Evolutionary conservation across 2,329 filamentous ascomycete genomes (phyloP), one percentile per base, ranked within the genome.

Genomic region (Pyrenochaeta sp.): DNA sequence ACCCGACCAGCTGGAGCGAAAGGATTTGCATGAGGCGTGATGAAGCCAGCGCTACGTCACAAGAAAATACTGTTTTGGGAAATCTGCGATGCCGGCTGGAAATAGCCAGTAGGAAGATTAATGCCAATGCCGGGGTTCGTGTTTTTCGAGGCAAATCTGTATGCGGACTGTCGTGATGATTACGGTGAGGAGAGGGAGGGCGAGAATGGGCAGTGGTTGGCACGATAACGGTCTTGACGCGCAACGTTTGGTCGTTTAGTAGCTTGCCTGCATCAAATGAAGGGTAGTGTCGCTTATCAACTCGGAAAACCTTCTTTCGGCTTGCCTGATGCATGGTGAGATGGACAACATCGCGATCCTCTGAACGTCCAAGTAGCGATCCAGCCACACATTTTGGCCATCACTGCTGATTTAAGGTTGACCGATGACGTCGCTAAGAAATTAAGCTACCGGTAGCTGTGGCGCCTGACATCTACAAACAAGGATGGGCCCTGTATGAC

Each of bases 11-110:
- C 30, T 36, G 49, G 36, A 31, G 29, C 23, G 33, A 33, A 32
- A 7, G n/a, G 35, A 41, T n/a, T 17, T 11, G 29, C 4, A 31
- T 23, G 23, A 11, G 31, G 12, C 6, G 32, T 30, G 30, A 31
- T 37, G 46, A 40, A 46, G 45, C 46, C 50, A 57, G 39, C 33
- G 45, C 45, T 59, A 59, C 52, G 56, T 59, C 56, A 59, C 45
- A 30, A n/a, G 7, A 36, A 11, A 29, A 21, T 31, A 31, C 30
- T 12, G 12, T n/a, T 49, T 41, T 18, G 14, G 40, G 20, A 39
- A 27, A 15, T 4, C 3, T 43, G 40, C 45, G 36, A 41, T 35
- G 29, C 30, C 40, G 40, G 45, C 20, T 33, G 9, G n/a, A 29
- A 30, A 23, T n/a, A 18, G 35, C 31, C 36, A 20, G 18, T 23